Base-by-base conservation (phyloP, 306 rosid species). In the Prunus fruticosa region DNA sequence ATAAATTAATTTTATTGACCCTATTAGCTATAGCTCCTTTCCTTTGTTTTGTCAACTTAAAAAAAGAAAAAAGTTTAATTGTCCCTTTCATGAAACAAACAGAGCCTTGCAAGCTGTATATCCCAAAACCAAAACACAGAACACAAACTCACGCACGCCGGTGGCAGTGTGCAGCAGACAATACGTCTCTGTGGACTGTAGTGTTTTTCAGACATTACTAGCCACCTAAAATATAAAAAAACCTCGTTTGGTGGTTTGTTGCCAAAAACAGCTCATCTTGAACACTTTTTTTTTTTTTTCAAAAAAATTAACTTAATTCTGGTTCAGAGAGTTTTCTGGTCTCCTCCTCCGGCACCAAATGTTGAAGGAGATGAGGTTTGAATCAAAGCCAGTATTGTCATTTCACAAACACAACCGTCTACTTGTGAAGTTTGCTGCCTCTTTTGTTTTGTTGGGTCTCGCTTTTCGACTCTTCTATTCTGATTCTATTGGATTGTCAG, bases 381-480 rank as follows among this genome's bases (percentile, higher is more conserved):
- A 82, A 53, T 69, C 82, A 15, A 79, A 69, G 52, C 83, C 81
- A 76, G 71, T 56, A 67, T 71, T 22, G 22, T 58, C 79, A 28
- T 30, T 73, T n/a, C 51, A 51, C 65, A 88, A 83, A 41, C 81
- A 49, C 8, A 79, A 47, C n/a, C 68, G 70, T 69, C 68, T 66
- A 3, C 38, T 83, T 25, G 79, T 83, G 61, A 85, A 83, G 81
- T 51, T 83, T 61, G 81, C 75, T 13, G 75, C 81, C 45, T 83
- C 76, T 10, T 73, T 88, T 22, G 67, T 88, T 71, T 74, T 83
- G 16, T 18, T 76, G 67, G 86, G 87, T 76, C 79, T 85, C 2
- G 85, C 78, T 22, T 81, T 88, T 76, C 82, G 79, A 58, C 58
- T 88, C 64, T 69, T 78, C 57, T 79, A 61, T 46, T 76, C 86